phyloP scores from a whole-genome alignment of 352 stramenopile genomes.

The Thraustochytrium sp. region DNA sequence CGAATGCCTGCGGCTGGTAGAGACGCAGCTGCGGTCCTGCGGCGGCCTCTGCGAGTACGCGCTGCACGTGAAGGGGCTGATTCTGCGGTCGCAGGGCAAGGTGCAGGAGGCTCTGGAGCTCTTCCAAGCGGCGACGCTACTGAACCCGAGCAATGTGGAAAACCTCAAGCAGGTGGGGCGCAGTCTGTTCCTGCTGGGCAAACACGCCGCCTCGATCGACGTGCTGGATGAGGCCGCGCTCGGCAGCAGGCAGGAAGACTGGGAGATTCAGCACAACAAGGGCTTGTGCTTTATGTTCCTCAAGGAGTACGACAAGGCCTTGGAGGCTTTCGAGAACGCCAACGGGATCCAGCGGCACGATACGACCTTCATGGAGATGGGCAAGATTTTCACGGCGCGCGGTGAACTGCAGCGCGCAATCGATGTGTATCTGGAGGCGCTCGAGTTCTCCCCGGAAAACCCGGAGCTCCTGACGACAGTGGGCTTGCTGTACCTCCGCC shows the following conservation, averaged over 20 bases:
- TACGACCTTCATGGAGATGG: constrained; percentile 79
- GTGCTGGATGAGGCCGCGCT: constrained; percentile 34
- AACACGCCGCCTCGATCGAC: constrained; percentile 52
- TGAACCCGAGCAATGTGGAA: constrained; percentile 81
- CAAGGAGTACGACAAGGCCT: constrained; percentile 77
- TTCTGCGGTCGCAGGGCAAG: constrained; percentile 71
- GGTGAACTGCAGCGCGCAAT: constrained; percentile 76
- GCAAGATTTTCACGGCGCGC: constrained; percentile 72
- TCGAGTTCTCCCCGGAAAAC: constrained; percentile 87
- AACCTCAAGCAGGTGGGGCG: constrained; percentile 78
- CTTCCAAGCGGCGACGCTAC: constrained; percentile 79
- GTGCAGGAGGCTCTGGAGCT: constrained; percentile 81
- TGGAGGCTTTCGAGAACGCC: constrained; percentile 76
- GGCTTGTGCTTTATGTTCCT: constrained; percentile 82
- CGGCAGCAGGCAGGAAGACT: constrained; percentile 71
- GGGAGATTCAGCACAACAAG: constrained; percentile 85
- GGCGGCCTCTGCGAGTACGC: constrained; percentile 81
- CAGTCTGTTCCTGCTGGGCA: constrained; percentile 63
- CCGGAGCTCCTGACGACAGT: constrained; percentile 81
- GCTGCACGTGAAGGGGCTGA: constrained; percentile 82
- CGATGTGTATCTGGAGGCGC: constrained; percentile 76
- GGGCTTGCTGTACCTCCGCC: constrained; percentile 76
- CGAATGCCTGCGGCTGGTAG: constrained; percentile 77
- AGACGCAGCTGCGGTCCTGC: constrained; percentile 71
- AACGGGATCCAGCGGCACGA: constrained; percentile 85